Conservation (phyloP, 2,329 filamentous ascomycete species). For the Fusarium devonianum region DNA sequence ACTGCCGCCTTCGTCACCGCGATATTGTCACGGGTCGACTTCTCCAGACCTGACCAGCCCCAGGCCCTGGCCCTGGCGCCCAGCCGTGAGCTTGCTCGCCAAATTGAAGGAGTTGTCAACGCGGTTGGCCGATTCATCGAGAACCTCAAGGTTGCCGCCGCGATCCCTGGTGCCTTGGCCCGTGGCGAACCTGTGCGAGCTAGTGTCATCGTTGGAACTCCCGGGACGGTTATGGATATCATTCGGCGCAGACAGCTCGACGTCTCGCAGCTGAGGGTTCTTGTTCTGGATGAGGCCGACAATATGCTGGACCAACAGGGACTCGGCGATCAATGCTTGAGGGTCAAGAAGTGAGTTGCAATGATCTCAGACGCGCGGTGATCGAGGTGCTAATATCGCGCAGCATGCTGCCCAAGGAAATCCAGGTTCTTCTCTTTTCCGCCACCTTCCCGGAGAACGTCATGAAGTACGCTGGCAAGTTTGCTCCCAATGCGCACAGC, state of each 20-base stretch:
- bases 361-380: not conserved
- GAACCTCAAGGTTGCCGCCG: conserved; percentile 77
- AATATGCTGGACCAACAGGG: conserved; percentile 98
- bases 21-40: conserved; percentile 85
- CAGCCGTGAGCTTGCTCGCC: conserved; percentile 90
- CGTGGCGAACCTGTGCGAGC: conserved; percentile 74
- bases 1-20: conserved; percentile 96
- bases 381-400: conserved; percentile 42
- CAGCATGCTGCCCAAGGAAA: conserved; percentile 74
- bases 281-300: conserved; percentile 96
- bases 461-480: conserved; percentile 80
- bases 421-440: conserved; percentile 95
- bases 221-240: conserved; percentile 89
- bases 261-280: conserved; percentile 73
- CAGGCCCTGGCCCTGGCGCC: conserved; percentile 91
- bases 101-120: conserved; percentile 86
- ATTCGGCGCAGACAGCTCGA: conserved; percentile 81
- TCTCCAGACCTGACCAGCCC: conserved; percentile 70
- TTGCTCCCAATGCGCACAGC: conserved; percentile 84
- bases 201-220: conserved; percentile 89
- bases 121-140: conserved; percentile 86
- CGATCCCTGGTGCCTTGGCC: conserved; percentile 79
- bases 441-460: conserved; percentile 91
- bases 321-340: conserved; percentile 90
- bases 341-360: conserved; percentile 76